These are phyloP conservation scores for Ustilago tritici DNA, from an alignment of 1,284 basidiomycete species.

Conservation along the genomic window DNA sequence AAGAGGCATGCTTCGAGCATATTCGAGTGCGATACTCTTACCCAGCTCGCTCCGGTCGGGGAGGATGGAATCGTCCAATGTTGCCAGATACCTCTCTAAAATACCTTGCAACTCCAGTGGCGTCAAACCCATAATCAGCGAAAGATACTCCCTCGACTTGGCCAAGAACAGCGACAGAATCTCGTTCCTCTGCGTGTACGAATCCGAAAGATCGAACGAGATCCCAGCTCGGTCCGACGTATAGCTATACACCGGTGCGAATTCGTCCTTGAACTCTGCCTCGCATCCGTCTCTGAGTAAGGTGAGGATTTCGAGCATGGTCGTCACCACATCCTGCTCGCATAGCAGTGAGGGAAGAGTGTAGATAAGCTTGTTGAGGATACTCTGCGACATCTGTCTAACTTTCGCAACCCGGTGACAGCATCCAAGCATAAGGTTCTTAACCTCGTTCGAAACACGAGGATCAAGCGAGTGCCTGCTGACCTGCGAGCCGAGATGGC, in stretches of 20 bases:
- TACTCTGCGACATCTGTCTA: conserved; percentile 83
- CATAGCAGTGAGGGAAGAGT: conserved; percentile 95
- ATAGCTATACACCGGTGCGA: conserved; percentile 87
- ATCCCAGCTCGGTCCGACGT: conserved; percentile 81
- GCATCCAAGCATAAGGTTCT: conserved; percentile 80
- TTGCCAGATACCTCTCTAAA: conserved; percentile 76
- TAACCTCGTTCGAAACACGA: conserved; percentile 81
- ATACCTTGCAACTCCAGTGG: conserved; percentile 93
- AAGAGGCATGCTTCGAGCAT: conserved; percentile 57
- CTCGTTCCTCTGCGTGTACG: conserved; percentile 85
- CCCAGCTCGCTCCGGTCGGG: conserved; percentile 61
- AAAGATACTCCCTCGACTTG: conserved; percentile 84
- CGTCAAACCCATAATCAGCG: conserved; percentile 83
- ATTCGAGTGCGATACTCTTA: conserved; percentile 65
- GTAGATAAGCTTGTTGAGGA: conserved; percentile 86
- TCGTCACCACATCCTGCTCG: conserved; percentile 80
- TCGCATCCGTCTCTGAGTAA: conserved; percentile 88
- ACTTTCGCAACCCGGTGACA: conserved; percentile 86
- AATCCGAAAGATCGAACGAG: conserved; percentile 85
- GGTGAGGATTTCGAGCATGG: conserved; percentile 89
- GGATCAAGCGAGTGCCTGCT: conserved; percentile 82
- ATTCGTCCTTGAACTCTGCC: conserved; percentile 93
- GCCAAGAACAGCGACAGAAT: conserved; percentile 81
- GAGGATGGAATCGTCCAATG: conserved; percentile 51
- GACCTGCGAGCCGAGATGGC: conserved; percentile 74